These are phyloP conservation scores for Schizosaccharomyces lindneri DNA, from an alignment of 805 yeast genomes.

Conservation along the genomic window DNA sequence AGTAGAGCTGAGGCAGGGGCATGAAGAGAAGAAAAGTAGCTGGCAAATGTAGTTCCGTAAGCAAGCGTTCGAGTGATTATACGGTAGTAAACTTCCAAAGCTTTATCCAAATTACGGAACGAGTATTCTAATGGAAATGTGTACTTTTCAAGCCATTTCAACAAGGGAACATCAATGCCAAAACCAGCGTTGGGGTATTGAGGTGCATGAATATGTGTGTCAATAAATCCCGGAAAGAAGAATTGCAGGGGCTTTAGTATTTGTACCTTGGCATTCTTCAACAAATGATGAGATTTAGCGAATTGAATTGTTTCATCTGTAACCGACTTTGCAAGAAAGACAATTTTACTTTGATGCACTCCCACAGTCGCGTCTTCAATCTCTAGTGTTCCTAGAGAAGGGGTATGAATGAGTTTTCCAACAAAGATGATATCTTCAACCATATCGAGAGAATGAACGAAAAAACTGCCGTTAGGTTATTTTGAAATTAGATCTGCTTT, in stretches of 20 bases:
- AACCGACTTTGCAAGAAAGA: neutral
- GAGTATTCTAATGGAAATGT: conserved; percentile 76
- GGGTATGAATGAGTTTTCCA: neutral
- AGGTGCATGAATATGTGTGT: conserved; percentile 67
- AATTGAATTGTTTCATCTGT: neutral
- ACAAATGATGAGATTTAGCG: neutral
- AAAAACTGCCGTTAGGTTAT: too few relatives aligned
- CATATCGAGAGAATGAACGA: neutral
- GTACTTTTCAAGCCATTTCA: conserved; percentile 71
- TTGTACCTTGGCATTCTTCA: neutral
- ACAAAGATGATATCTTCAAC: neutral
- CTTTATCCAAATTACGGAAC: conserved; percentile 28
- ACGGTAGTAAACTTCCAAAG: conserved; percentile 35
- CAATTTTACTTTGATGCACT: neutral
- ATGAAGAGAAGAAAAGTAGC: conserved; percentile 79
- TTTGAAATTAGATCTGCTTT: too few relatives aligned
- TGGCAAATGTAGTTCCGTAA: conserved; percentile 77
- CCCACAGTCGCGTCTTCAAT: neutral
- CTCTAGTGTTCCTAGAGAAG: neutral
- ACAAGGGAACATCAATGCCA: conserved; percentile 58
- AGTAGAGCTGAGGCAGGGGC: conserved; percentile 46
- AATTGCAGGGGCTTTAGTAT: conserved; percentile 17
- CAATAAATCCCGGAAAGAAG: conserved; percentile 61
- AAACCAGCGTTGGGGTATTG: conserved; percentile 65
- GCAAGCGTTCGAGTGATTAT: conserved; percentile 45